Evolutionary conservation across 2,329 filamentous ascomycete genomes (phyloP), one percentile per base, ranked within the genome.

Genomic region (Penicillium capsulatum): DNA sequence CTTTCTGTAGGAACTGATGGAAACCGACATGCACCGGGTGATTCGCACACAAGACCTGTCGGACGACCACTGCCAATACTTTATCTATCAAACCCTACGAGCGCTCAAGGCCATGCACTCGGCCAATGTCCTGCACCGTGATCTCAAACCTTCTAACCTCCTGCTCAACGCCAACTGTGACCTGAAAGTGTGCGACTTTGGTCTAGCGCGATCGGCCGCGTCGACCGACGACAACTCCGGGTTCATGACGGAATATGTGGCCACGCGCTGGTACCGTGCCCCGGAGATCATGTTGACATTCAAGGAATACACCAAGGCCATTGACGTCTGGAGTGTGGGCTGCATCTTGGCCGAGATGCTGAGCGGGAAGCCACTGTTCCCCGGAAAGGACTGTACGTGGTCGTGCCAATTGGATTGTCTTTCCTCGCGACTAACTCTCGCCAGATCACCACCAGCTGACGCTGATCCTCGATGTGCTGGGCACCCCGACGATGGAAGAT

Each of bases 161-260:
- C 82, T 98, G 17, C 78, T 98, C 48, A 98, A 98, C 64, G 92
- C 92, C 60, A 98, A 98, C 70, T 98, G 92, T 69, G 92, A 98
- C 71, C 76, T 98, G 55, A 98, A 98, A 71, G 92, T 98, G 55
- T 98, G 92, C 71, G 92, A 98, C 67, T 98, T 98, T 61, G 92
- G 92, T 62, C 80, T 98, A 41, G 92, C 92, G 34, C 83, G 90
- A 60, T 97, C 91, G 7, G 92, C 92, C 9, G 92, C 92, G 7
- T 96, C 91, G 7, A 94, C 94, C 54, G 92, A 98, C 63, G 92
- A 98, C 68, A 98, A 98, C 71, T 96, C 91, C n/a, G 92, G 92
- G 15, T 98, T 98, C 79, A 98, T 98, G 92, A 98, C 92, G 11
- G 92, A 98, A 94, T 98, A 98, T 65, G 92, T 98, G 41, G 92